These are phyloP conservation scores for Claviceps fusiformis DNA, from an alignment of 2,329 filamentous ascomycete genomes.

Conservation along the genomic window DNA sequence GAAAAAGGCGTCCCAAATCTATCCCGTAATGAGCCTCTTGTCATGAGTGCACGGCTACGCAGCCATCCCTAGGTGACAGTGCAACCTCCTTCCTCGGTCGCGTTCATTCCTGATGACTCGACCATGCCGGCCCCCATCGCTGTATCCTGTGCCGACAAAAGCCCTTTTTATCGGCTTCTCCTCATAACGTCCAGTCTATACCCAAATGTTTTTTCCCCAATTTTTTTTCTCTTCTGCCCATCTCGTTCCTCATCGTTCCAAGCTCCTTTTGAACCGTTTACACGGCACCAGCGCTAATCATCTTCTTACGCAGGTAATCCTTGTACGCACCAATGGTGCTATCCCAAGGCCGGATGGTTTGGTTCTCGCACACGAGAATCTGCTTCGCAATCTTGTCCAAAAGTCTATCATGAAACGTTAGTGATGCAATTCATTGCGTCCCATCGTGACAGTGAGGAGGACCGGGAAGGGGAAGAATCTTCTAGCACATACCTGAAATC, in stretches of 20 bases:
- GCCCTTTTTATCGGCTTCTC: conserved; percentile 5
- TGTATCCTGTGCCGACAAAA: conserved; percentile 7
- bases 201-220: conserved; percentile 11
- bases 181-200: conserved; percentile 10
- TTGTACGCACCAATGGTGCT: conserved; percentile 91
- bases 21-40: conserved; percentile 16
- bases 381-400: conserved; percentile 99
- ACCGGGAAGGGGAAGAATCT: too few species aligned
- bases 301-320: conserved; percentile 98
- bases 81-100: conserved; percentile 8
- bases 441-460: background rate
- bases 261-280: conserved; percentile 34
- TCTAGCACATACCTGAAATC: conserved; percentile 71
- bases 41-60: conserved; percentile 14
- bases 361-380: conserved; percentile 98
- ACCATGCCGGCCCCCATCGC: conserved; percentile 8
- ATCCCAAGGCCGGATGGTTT: conserved; percentile 81
- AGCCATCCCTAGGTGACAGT: conserved; percentile 16
- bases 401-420: conserved; percentile 42
- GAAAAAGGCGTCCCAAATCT: conserved; percentile 18
- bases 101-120: conserved; percentile 9
- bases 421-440: background rate
- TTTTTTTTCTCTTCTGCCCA: conserved; percentile 7
- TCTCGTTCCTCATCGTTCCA: conserved; percentile 2
- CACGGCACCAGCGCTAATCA: conserved; percentile 77